Base-by-base conservation (phyloP, 2,329 filamentous ascomycete genomes). In the Lecanoromycetidae sp. region DNA sequence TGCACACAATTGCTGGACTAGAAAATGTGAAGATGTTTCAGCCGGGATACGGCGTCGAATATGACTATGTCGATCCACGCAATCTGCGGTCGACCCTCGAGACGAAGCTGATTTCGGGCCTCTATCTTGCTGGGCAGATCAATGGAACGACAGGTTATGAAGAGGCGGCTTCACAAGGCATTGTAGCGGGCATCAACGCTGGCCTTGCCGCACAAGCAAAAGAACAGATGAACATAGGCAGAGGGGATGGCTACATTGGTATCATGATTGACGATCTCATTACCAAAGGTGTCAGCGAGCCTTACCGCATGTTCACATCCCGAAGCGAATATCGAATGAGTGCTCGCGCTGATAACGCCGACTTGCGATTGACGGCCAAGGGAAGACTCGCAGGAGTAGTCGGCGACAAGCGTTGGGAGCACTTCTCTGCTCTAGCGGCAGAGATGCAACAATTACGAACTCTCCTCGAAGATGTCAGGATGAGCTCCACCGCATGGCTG, bases 141-240 rank as follows among this genome's bases (percentile, higher is more conserved):
- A 98, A 98, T 63, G 91, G 91, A 37, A 98, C 91, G 0, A 98
- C 91, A 0, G 91, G 91, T 3, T 98, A 98, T 62, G 91, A 98
- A 67, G 91, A 98, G 70, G 91, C 91, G 8, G 87, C 91, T 0
- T 90, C 85, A 0, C 91, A 98, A 63, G 91, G 91, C 8, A 74
- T 98, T 38, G 69, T 98, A 12, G 91, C 91, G 0, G 91, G 91
- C 26, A 88, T 90, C 58, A 98, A 98, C 60, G 91, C 91, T 1
- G 91, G 90, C 2, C 75, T 91, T n/a, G 75, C 80, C 1, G 78
- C 88, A 0, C 74, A 77, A 51, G 75, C 76, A 1, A 77, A 82
- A 49, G 63, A 71, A 1, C 74, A 79, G 0, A 71, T 93, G 51
- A 76, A 76, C 0, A 69, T 98, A 25, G 80, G 80, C 6, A 76